Evolutionary conservation across 805 yeast species (phyloP), one percentile per base, ranked within the genome.

Genomic region (Nakazawaea wyomingensis): DNA sequence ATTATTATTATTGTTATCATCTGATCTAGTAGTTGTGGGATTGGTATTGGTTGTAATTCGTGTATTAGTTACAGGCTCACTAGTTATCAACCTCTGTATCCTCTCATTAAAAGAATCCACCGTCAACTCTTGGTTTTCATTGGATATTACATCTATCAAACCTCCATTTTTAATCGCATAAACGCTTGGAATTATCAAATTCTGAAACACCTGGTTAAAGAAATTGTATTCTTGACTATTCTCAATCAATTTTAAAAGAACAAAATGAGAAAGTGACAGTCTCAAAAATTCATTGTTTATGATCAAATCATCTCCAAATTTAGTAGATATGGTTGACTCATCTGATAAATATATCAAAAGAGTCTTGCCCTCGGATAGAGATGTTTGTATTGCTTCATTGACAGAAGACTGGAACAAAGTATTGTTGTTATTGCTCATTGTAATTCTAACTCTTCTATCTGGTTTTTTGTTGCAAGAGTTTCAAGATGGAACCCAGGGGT

Each of bases 161-260:
- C 62, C 55, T 5, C 82, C 78, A 9, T 65, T 60, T 27, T 57
- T 61, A n/a, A 85, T 66, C 11, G 82, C 61, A 52, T 76, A 71
- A 19, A 82, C 61, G 48, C 85, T 70, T 1, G 90, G 90, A 3
- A 71, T 66, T 0, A 52, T 53, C 6, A 71, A 62, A 14, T 66
- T 60, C 2, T 78, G 78, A 48, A 79, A 80, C n/a, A 82, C 62
- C 48, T 78, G 80, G 28, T 68, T 62, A 52, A 83, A 80, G 49
- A 64, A 63, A 1, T 47, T 52, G 46, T 66, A 78, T 46, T 78
- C 76, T 0, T 54, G 51, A 1, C 79, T 60, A 3, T 61, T 71
- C 36, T 65, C 60, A 1, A 54, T 29, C 18, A 80, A 54, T 45
- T 62, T 57, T 22, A 80, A 54, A 31, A 71, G 63, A 2, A 78